Percentiles rank a stretch among this genome's conserved stretches.
phyloP scores from a whole-genome alignment of 495 filamentous ascomycete genomes.

The Tetracladium setigerum region DNA sequence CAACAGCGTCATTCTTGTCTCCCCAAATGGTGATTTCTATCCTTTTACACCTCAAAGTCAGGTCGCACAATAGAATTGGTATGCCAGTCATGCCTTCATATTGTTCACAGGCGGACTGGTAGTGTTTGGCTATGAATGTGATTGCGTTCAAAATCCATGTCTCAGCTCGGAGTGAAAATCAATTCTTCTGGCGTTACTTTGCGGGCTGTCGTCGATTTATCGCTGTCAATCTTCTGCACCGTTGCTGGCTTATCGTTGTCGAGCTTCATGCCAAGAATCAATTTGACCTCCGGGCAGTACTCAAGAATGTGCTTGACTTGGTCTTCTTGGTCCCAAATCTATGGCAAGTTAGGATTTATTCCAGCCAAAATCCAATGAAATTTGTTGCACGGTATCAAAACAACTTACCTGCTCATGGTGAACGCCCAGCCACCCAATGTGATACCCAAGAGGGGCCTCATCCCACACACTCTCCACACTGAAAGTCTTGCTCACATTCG shows the following conservation, averaged over 20 bases:
- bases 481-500: constrained; percentile 13
- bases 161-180: no score
- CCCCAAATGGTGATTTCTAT: no score
- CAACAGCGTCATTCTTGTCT: no score
- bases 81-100: no score
- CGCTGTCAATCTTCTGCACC: not conserved
- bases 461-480: constrained; percentile 22
- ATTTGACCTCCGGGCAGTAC: constrained; percentile 21
- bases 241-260: constrained; percentile 13
- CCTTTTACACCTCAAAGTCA: no score
- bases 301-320: constrained; percentile 14
- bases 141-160: no score
- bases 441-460: constrained; percentile 19
- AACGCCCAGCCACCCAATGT: constrained; percentile 16
- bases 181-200: no score
- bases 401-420: constrained; percentile 9
- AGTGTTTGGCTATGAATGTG: no score
- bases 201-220: no score
- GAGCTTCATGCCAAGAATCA: constrained; percentile 17
- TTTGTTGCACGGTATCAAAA: not conserved
- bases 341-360: not conserved
- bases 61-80: no score
- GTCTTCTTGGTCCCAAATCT: constrained; percentile 16
- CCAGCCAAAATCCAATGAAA: not conserved
- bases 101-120: no score